Conservation (phyloP, 495 filamentous ascomycete genomes). For the Parachaetomium inaequale region DNA sequence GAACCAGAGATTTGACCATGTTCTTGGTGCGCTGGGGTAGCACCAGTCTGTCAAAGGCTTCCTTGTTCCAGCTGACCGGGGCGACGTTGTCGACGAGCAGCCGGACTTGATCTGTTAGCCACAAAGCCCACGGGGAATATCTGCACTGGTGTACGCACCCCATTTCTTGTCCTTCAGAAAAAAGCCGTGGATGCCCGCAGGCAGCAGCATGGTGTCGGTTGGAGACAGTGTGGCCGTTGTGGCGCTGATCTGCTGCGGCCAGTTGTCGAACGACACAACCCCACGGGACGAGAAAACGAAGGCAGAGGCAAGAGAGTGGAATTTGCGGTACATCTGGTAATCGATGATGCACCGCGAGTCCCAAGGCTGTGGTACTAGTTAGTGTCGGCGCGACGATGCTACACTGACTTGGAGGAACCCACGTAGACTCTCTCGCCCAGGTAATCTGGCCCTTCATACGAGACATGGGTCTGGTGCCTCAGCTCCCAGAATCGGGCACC, state of each 20-base stretch:
- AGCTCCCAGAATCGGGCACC: background rate
- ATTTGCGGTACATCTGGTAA: background rate
- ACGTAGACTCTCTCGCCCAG: background rate
- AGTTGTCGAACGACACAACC: background rate
- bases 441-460: background rate
- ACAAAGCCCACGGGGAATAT: background rate
- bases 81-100: background rate
- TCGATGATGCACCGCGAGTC: background rate
- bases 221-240: background rate
- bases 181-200: background rate
- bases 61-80: background rate
- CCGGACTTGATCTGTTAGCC: background rate
- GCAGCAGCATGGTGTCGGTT: background rate
- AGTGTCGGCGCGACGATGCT: background rate
- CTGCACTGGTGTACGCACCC: background rate
- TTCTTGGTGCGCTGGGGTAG: constrained; percentile 36
- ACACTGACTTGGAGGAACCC: background rate
- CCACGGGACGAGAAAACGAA: background rate
- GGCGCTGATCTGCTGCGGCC: background rate
- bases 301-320: background rate
- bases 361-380: background rate
- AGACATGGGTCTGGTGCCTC: background rate
- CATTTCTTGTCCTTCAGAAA: background rate
- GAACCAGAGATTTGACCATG: constrained; percentile 49
- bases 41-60: background rate